Base-by-base conservation (phyloP, 192 early-diverging fungal species). In the Coemansia guatemalensis region DNA sequence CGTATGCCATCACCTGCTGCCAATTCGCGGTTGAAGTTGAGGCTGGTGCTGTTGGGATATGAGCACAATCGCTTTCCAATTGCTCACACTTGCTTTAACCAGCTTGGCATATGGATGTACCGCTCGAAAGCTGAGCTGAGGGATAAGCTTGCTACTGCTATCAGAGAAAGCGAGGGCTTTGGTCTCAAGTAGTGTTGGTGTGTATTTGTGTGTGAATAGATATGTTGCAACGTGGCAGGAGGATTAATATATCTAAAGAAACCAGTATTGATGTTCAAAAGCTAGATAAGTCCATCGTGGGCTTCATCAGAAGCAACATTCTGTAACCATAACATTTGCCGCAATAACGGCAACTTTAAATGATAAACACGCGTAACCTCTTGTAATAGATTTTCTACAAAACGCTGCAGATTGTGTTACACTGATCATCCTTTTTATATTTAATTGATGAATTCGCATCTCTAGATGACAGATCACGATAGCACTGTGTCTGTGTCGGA, bases 51-150 rank as follows among this genome's bases (percentile, higher is more conserved):
- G 61, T 83, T 89, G 39, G 87, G 90, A 33, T 76, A 73, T 30
- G 86, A 88, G 27, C 67, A 68, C 44, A 68, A 68, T 56, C 84
- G 94, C 20, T 79, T 95, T 35, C 96, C 96, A 1, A 86, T 89
- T 33, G 93, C 96, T 6, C 96, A 95, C 68, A 98, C 96, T 0
- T 98, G 95, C 71, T 96, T 93, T 64, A 96, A 98, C 68, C 93
- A 94, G 65, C 73, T 98, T 21, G 85, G 92, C 12, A 74, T 98
- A 5, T 93, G 89, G 73, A 82, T 85, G 60, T 96, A 98, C 66
- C 60, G 83, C 5, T 74, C 78, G 12, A 82, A 85, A 55, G 81
- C 86, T 22, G 90, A 90, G 64, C 68, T 98, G 5, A 68, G 82
- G 52, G 73, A 84, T 23, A 87, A 90, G 73, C 64, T 98, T 18